These are phyloP conservation scores for Tremella fuciformis DNA, from an alignment of 768 basidiomycete species.

Conservation along the genomic window DNA sequence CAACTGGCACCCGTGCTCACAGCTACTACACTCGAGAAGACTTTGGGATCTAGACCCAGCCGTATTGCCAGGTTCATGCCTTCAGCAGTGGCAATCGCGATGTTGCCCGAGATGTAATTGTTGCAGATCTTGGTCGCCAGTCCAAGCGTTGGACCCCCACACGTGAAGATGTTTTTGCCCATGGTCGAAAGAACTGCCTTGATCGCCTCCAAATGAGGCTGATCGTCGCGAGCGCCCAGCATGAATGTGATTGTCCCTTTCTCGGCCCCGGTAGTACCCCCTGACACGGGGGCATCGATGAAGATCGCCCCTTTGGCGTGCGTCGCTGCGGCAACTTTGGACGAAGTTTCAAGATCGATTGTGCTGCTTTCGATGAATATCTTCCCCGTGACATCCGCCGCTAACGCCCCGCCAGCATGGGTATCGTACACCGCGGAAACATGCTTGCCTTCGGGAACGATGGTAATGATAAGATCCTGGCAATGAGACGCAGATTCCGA, in stretches of 20 bases:
- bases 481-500: too few species aligned
- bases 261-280: neutral
- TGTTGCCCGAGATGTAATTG: neutral
- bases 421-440: too few species aligned
- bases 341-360: too few species aligned
- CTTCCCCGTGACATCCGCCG: too few species aligned
- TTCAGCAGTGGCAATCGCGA: slow-evolving; percentile 2
- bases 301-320: too few species aligned
- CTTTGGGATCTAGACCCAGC: slow-evolving; percentile 1
- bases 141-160: neutral
- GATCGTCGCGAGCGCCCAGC: neutral
- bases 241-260: neutral
- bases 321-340: too few species aligned
- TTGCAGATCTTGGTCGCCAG: neutral
- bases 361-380: too few species aligned
- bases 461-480: too few species aligned
- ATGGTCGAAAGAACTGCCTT: slow-evolving; percentile 1
- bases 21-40: too few species aligned
- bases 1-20: too few species aligned
- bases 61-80: neutral
- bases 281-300: neutral
- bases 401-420: too few species aligned
- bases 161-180: neutral
- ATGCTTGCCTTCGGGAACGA: too few species aligned
- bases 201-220: neutral